These are phyloP conservation scores for Exophiala lecanii-corni DNA, from an alignment of 2,329 filamentous ascomycete species.

Conservation along the genomic window DNA sequence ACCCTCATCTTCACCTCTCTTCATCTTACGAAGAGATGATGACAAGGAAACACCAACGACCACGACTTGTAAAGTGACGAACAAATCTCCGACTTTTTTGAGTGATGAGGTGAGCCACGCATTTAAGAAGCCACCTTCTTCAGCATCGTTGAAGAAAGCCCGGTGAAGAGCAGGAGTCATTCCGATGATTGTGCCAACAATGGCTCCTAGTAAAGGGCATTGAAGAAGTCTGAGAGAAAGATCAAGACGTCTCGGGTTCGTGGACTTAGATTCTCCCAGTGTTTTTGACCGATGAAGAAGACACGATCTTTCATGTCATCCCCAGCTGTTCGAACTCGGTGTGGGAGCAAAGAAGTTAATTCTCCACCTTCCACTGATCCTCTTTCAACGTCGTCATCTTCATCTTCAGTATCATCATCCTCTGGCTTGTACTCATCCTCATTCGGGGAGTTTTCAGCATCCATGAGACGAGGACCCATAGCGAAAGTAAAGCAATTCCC, in stretches of 20 bases:
- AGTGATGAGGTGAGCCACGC: conserved; percentile 62
- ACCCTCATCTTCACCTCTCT: conserved; percentile 39
- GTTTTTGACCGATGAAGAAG: conserved; percentile 28
- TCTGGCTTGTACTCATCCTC: conserved; percentile 29
- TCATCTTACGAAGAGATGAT: conserved; percentile 47
- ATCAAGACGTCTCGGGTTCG: conserved; percentile 38
- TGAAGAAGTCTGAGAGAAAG: conserved; percentile 50
- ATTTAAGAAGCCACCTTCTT: conserved; percentile 59
- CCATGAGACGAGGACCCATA: conserved; percentile 56
- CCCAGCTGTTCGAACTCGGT: conserved; percentile 23
- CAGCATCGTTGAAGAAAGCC: conserved; percentile 55
- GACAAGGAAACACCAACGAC: conserved; percentile 62
- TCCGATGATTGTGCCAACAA: conserved; percentile 55
- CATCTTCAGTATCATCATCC: not conserved
- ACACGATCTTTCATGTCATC: conserved; percentile 16
- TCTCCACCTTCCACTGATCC: conserved; percentile 35
- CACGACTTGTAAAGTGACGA: conserved; percentile 62
- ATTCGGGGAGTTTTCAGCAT: conserved; percentile 41
- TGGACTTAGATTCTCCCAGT: conserved; percentile 33
- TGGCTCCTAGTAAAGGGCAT: conserved; percentile 59
- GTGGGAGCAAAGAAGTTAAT: conserved; percentile 49
- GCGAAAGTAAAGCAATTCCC: conserved; percentile 61
- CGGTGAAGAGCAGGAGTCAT: conserved; percentile 55
- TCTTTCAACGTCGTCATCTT: conserved; percentile 14
- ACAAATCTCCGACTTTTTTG: conserved; percentile 58